Percentiles rank a stretch among this genome's conserved stretches.
Evolutionary conservation across 2,329 filamentous ascomycete genomes (phyloP).

Genomic region (Bretziella fagacearum): DNA sequence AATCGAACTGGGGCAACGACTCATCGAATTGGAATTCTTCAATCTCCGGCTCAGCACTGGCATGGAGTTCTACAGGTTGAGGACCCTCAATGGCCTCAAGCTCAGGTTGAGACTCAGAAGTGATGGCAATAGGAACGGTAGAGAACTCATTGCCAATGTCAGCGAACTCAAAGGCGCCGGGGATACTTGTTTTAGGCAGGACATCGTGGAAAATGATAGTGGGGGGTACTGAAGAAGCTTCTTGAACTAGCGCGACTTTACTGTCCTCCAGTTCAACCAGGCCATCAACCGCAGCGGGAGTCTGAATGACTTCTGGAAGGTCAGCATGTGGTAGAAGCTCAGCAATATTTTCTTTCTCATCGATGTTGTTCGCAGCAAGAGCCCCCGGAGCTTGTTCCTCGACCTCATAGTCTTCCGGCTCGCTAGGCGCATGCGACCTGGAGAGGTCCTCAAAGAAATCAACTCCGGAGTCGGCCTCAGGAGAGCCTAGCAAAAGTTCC

Average conservation of each 20-base stretch:
- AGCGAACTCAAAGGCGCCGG: neutral
- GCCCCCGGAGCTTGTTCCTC: too few relatives aligned
- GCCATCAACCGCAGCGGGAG: too few relatives aligned
- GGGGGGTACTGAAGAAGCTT: too few relatives aligned
- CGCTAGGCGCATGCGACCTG: neutral
- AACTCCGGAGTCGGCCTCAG: neutral
- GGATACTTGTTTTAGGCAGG: too few relatives aligned
- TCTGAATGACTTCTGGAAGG: too few relatives aligned
- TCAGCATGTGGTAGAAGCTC: too few relatives aligned
- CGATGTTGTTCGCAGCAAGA: too few relatives aligned
- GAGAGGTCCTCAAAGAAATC: neutral
- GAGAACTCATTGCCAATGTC: too few relatives aligned
- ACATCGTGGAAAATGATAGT: neutral
- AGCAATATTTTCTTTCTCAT: too few relatives aligned
- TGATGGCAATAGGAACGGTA: neutral
- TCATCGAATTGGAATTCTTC: neutral
- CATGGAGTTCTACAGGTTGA: neutral
- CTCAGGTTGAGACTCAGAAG: neutral
- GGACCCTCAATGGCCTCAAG: neutral
- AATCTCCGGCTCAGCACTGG: neutral
- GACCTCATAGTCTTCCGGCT: too few relatives aligned
- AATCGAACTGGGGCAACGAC: neutral
- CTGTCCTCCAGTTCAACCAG: too few relatives aligned
- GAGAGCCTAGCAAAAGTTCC: neutral
- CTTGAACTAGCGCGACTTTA: too few relatives aligned